Conservation (phyloP, 2,329 filamentous ascomycete species). For the Tolypocladium amazonense region DNA sequence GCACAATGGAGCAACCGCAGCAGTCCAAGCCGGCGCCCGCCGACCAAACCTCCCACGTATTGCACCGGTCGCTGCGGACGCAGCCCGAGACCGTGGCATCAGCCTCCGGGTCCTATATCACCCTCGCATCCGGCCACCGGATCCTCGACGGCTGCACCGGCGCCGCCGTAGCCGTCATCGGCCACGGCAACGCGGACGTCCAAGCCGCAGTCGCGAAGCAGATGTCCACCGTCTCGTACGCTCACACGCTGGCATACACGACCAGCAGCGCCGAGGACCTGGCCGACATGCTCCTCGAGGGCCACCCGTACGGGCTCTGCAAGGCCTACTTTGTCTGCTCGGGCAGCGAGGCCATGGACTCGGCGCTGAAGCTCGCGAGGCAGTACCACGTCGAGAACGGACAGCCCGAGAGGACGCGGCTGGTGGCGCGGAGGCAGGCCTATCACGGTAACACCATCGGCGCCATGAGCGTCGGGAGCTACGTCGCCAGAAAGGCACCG, state of each 20-base stretch:
- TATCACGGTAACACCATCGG: conserved; percentile 48
- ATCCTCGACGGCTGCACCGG: conserved; percentile 66
- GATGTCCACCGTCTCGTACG: conserved; percentile 42
- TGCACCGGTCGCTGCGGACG: conserved; percentile 22
- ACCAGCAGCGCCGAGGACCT: conserved; percentile 37
- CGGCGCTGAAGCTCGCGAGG: conserved; percentile 35
- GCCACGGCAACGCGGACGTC: conserved; percentile 54
- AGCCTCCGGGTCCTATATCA: conserved; percentile 27
- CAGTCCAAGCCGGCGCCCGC: neutral
- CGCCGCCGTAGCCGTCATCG: conserved; percentile 47
- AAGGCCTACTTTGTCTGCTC: conserved; percentile 25
- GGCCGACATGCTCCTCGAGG: conserved; percentile 23
- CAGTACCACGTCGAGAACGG: conserved; percentile 35
- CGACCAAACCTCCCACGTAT: conserved; percentile 10
- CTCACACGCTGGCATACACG: conserved; percentile 24
- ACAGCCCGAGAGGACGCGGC: conserved; percentile 21
- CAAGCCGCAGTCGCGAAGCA: conserved; percentile 48
- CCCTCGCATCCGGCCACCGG: conserved; percentile 17
- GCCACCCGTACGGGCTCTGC: conserved; percentile 22
- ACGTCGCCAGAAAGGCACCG: conserved; percentile 45
- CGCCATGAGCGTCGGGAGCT: conserved; percentile 53
- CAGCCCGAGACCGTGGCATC: conserved; percentile 26
- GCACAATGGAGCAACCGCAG: neutral
- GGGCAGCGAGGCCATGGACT: conserved; percentile 31
- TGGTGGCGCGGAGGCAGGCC: conserved; percentile 30